Evolutionary conservation across 768 basidiomycete species (phyloP), one percentile per base, ranked within the genome.

Genomic region (Sporobolomyces phaffii): DNA sequence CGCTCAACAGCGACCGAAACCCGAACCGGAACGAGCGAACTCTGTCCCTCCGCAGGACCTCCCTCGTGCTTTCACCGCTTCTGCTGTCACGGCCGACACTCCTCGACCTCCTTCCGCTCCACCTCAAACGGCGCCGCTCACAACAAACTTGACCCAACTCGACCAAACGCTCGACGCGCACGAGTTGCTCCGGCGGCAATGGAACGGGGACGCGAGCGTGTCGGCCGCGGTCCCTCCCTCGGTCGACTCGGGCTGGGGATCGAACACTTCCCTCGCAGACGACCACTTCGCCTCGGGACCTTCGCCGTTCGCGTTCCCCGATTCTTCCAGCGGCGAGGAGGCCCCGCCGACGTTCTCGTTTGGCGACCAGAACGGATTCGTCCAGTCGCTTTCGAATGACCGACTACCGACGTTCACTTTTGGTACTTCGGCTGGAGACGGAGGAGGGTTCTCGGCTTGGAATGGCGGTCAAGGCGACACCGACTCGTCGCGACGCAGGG

Each of bases 141-240:
- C 48, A 18, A 62, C 65, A n/a, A 65, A 71, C 44, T 62, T 71
- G n/a, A 54, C 54, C 3, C 49, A 60, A 13, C 70, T 71, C 43
- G 70, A 67, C 36, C 58, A 60, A 49, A 22, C 38, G 24, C 62
- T 71, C 52, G 70, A 71, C 44, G 58, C 70, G 24, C 70, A 45
- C 41, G 65, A 71, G 29, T 48, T 71, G 11, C 62, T 71, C 1
- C 70, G 65, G 13, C 31, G 58, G 14, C 70, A 71, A 33, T 71
- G 70, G 70, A 60, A 66, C 43, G 65, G 49, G n/a, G 53, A 61
- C 34, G 18, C 36, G 20, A 24, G 24, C 6, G 20, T 31, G 14
- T 33, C 57, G 34, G n/a, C 56, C 10, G 24, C 57, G 1, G 1
- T 53, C 15, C 58, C 48, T 3, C 41, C 53, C 20, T 26, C 62